phyloP scores from a whole-genome alignment of 768 basidiomycete genomes.

The Psilocybe cubensis region DNA sequence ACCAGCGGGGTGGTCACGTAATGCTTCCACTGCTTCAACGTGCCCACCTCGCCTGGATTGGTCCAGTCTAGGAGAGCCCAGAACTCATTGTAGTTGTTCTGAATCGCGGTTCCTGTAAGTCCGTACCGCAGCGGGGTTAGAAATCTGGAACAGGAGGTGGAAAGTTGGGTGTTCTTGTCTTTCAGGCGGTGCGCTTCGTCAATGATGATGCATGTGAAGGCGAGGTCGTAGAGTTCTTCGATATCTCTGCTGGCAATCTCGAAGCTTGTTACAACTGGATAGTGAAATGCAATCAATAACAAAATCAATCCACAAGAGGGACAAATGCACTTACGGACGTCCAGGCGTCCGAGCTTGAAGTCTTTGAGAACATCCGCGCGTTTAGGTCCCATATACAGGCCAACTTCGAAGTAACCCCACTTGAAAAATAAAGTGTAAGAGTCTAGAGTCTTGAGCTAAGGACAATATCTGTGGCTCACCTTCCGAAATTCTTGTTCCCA shows the following conservation, averaged over 20 bases:
- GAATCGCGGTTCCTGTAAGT: constrained; percentile 79
- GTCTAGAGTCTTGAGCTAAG: constrained; percentile 4
- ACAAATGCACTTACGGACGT: constrained; percentile 64
- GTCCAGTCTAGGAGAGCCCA: constrained; percentile 95
- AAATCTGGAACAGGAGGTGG: constrained; percentile 78
- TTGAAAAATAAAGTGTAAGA: constrained; percentile 26
- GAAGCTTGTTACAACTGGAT: constrained; percentile 78
- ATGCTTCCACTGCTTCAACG: constrained; percentile 73
- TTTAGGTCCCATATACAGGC: constrained; percentile 62
- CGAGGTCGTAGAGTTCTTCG: constrained; percentile 64
- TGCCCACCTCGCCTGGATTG: constrained; percentile 80
- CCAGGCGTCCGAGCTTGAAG: constrained; percentile 82
- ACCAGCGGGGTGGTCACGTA: constrained; percentile 72
- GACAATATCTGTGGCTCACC: constrained; percentile 39
- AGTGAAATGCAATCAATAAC: constrained; percentile 9
- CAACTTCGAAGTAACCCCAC: constrained; percentile 97
- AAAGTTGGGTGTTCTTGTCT: constrained; percentile 69
- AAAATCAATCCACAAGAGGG: not conserved
- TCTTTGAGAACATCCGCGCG: constrained; percentile 62
- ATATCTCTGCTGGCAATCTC: constrained; percentile 78
- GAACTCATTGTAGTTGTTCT: constrained; percentile 89
- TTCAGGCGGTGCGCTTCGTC: constrained; percentile 95
- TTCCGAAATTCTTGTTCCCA: constrained; percentile 91
- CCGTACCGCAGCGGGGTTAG: constrained; percentile 74
- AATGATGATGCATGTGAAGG: constrained; percentile 75